Evolutionary conservation across 306 rosid species (phyloP), one percentile per base, ranked within the genome.

Genomic region (Spatholobus suberectus): DNA sequence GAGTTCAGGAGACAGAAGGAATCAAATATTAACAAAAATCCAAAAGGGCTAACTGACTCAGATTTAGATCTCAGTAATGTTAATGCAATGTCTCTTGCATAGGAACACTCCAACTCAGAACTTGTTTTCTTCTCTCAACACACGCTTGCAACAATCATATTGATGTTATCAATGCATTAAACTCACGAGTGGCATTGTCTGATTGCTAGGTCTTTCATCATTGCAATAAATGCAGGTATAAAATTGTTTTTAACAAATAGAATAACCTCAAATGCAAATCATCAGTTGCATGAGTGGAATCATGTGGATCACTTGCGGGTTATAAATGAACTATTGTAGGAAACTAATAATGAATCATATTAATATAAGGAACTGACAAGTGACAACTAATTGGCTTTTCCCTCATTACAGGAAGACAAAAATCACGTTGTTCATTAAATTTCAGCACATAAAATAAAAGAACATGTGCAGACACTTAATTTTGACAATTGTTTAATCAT

Each of bases 21-120:
- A 82, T 88, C 89, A 82, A 75, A 68, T 84, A 58, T 75, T 32
- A 8, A 55, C 80, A 75, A 73, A 68, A 81, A 84, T 79, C 77
- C 84, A 74, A 41, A 68, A 81, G 59, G 74, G 37, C 70, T 78
- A 85, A 85, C 86, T 75, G 86, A 84, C 82, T 85, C 58, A 77
- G 88, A 84, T 84, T 82, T 77, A 75, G 86, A 87, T 78, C 80
- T 69, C 82, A 84, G 77, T 59, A 24, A 23, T 81, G 80, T 82
- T 51, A 78, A 77, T 67, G 71, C 83, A 59, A 5, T 74, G 88
- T 82, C 83, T 78, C 88, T 71, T 70, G 10, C 80, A 41, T 23
- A 35, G 80, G 77, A 82, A 79, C 88, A 77, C 47, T 37, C 38
- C 88, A 84, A 85, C 90, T 84, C 72, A 78, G 49, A 55, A 62